phyloP scores from a whole-genome alignment of 1,139 yeast species.

The Hyphopichia burtonii region DNA sequence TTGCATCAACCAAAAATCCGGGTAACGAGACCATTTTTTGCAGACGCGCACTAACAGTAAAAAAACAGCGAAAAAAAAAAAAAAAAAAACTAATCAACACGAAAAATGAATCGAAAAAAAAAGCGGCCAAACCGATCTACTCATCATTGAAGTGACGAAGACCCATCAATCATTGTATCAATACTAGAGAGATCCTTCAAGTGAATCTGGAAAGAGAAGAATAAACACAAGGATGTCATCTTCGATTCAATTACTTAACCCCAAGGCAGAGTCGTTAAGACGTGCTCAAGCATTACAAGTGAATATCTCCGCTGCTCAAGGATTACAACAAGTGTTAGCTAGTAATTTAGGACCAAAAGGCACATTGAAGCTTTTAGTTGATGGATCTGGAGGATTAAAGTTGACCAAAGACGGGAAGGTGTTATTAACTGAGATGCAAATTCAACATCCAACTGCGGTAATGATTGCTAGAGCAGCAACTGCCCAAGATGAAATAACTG shows the following conservation, averaged over 20 bases:
- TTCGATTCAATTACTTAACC: slow-evolving; percentile 86
- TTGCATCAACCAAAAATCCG: not conserved
- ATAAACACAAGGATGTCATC: slow-evolving; percentile 37
- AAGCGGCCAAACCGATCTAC: not conserved
- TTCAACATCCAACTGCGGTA: slow-evolving; percentile 99
- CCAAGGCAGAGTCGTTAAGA: slow-evolving; percentile 94
- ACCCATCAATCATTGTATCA: too few species aligned
- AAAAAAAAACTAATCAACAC: not conserved
- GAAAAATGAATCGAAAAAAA: not conserved
- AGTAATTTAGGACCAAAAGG: slow-evolving; percentile 97
- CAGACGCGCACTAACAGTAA: not conserved
- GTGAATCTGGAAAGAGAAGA: not conserved
- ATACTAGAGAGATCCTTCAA: not conserved
- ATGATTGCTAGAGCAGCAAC: slow-evolving; percentile 99
- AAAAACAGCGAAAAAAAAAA: not conserved
- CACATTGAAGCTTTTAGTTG: slow-evolving; percentile 92
- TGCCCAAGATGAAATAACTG: slow-evolving; percentile 98
- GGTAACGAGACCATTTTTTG: not conserved
- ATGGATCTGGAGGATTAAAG: slow-evolving; percentile 94
- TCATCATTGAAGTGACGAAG: not conserved
- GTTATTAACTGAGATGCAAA: slow-evolving; percentile 92
- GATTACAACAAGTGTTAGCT: slow-evolving; percentile 86
- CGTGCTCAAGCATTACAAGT: slow-evolving; percentile 94
- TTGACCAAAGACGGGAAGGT: slow-evolving; percentile 98
- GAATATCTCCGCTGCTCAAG: slow-evolving; percentile 94